These are phyloP conservation scores for Pseudocercospora cruenta DNA, from an alignment of 2,329 filamentous ascomycete genomes.

Conservation along the genomic window DNA sequence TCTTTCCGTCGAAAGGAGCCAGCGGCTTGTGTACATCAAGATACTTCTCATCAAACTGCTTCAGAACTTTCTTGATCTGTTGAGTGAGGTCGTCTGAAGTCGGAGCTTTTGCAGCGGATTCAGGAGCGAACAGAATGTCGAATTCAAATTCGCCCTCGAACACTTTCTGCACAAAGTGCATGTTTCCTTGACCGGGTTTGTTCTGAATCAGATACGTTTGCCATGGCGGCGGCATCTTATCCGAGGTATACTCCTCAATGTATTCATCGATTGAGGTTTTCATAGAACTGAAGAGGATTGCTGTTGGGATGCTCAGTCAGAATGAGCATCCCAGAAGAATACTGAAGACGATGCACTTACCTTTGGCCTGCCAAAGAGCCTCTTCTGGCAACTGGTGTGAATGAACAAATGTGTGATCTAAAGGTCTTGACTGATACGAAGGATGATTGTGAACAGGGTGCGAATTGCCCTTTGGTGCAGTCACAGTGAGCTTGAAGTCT, in stretches of 20 bases:
- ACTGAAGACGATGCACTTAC: slow-evolving; percentile 42
- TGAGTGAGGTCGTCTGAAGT: slow-evolving; percentile 65
- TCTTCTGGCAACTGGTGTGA: slow-evolving; percentile 70
- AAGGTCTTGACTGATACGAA: slow-evolving; percentile 68
- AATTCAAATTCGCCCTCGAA: slow-evolving; percentile 91
- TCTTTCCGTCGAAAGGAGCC: slow-evolving; percentile 71
- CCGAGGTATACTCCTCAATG: slow-evolving; percentile 61
- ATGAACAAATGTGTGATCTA: slow-evolving; percentile 75
- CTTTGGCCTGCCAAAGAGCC: slow-evolving; percentile 80
- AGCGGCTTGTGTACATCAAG: slow-evolving; percentile 71
- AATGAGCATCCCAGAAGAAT: slow-evolving; percentile 40
- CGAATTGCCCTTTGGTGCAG: slow-evolving; percentile 68
- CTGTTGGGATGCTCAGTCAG: slow-evolving; percentile 49
- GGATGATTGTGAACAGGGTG: slow-evolving; percentile 63
- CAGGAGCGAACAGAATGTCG: slow-evolving; percentile 86
- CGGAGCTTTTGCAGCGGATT: slow-evolving; percentile 51
- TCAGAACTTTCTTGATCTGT: slow-evolving; percentile 67
- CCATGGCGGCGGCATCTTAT: slow-evolving; percentile 77
- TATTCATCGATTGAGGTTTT: slow-evolving; percentile 66
- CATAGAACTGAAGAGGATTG: slow-evolving; percentile 64
- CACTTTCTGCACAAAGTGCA: slow-evolving; percentile 87
- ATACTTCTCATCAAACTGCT: slow-evolving; percentile 76
- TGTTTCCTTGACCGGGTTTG: slow-evolving; percentile 70
- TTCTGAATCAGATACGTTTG: slow-evolving; percentile 81
- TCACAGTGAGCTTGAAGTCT: slow-evolving; percentile 77